A percentile compares a stretch with the other conserved stretches of the same genome.
phyloP scores from a whole-genome alignment of 768 basidiomycete genomes.

The Mrakia frigida region DNA sequence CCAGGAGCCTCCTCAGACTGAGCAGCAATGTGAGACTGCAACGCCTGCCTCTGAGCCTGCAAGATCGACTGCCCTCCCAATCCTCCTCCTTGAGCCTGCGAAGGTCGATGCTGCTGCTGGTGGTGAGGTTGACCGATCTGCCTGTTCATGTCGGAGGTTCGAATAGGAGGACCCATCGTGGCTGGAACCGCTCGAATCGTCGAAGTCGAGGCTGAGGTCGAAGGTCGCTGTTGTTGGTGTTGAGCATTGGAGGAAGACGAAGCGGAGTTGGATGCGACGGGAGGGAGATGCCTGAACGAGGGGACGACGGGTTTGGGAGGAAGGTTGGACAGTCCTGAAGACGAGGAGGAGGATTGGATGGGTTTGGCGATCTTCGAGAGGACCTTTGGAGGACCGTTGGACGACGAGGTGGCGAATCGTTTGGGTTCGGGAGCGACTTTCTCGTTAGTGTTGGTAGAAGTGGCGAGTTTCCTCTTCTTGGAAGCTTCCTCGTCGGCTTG shows the following conservation, averaged over 20 bases:
- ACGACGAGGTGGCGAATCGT: constrained; percentile 17
- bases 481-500: constrained; percentile 26
- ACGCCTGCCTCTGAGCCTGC: constrained; percentile 25
- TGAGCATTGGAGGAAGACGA: background rate
- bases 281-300: constrained; percentile 31
- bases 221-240: constrained; percentile 18
- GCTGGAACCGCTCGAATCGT: constrained; percentile 29
- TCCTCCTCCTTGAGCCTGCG: constrained; percentile 22
- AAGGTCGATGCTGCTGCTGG: constrained; percentile 15
- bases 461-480: constrained; percentile 29
- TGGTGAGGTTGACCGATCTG: constrained; percentile 18
- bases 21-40: constrained; percentile 26
- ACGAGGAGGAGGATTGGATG: background rate
- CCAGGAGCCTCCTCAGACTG: constrained; percentile 15
- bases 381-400: constrained; percentile 15
- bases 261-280: background rate
- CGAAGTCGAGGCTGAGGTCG: background rate
- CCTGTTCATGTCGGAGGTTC: constrained; percentile 29
- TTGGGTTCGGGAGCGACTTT: constrained; percentile 25
- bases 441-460: background rate
- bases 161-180: constrained; percentile 23
- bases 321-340: background rate
- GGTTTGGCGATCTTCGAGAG: constrained; percentile 24
- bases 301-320: constrained; percentile 22
- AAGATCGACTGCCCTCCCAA: background rate